phyloP scores from a whole-genome alignment of 176 grass and related monocot genomes.

The Lolium multiflorum region DNA sequence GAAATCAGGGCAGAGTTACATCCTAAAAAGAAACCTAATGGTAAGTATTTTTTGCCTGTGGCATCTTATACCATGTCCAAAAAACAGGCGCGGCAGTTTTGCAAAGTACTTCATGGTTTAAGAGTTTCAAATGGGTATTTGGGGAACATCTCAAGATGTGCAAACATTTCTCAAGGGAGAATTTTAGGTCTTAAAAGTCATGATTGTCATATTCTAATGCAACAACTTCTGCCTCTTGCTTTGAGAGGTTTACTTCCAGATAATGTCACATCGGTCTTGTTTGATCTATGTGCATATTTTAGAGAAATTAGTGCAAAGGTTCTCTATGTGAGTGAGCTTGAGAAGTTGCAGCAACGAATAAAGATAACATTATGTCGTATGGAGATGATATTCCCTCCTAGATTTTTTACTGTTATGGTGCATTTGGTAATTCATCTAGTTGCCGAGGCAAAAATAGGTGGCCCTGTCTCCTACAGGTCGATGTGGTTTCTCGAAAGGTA shows the following conservation, averaged over 20 bases:
- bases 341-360: background rate
- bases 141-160: conserved; percentile 15
- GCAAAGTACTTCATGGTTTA: background rate
- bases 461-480: background rate
- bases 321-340: background rate
- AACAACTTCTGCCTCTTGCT: background rate
- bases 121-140: conserved; percentile 8
- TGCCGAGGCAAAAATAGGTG: background rate
- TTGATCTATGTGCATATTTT: background rate
- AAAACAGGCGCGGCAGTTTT: background rate
- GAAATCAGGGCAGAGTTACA: conserved; percentile 25
- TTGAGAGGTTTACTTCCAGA: conserved; percentile 5
- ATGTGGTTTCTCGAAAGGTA: background rate
- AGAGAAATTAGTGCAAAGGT: background rate
- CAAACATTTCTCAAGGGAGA: background rate
- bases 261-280: background rate
- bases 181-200: background rate
- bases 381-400: background rate
- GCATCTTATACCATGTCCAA: conserved; percentile 19
- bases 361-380: conserved; percentile 3
- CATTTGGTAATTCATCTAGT: background rate
- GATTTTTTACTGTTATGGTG: background rate
- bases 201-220: conserved; percentile 6
- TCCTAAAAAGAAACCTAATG: conserved; percentile 7
- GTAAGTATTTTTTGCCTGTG: conserved; percentile 22